Conservation (phyloP, 768 basidiomycete species). For the Psilocybe subaeruginosa region DNA sequence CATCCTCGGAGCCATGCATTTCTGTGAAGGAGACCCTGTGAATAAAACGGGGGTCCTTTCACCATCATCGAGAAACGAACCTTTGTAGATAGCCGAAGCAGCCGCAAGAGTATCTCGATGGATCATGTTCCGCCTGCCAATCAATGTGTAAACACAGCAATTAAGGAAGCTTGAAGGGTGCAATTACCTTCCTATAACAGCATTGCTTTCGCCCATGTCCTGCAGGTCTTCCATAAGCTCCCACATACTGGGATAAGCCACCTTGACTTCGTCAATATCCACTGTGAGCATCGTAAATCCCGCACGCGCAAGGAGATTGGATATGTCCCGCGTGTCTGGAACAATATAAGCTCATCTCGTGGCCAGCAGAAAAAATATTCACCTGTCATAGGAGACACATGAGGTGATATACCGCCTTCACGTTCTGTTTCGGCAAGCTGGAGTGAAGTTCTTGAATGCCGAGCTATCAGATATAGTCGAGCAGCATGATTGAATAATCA, state of each 20-base stretch:
- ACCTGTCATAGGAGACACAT: slow-evolving; percentile 98
- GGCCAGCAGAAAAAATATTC: neutral
- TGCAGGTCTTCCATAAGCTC: slow-evolving; percentile 92
- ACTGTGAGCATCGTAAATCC: slow-evolving; percentile 95
- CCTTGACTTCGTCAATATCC: slow-evolving; percentile 90
- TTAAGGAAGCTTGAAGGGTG: neutral
- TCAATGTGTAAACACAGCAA: slow-evolving; percentile 2
- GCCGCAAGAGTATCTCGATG: slow-evolving; percentile 89
- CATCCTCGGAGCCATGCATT: slow-evolving; percentile 83
- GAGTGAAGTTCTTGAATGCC: slow-evolving; percentile 70
- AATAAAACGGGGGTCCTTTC: neutral
- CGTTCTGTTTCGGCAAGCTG: slow-evolving; percentile 94
- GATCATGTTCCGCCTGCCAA: slow-evolving; percentile 60
- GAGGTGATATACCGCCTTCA: slow-evolving; percentile 95
- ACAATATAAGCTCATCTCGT: neutral
- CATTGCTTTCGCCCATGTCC: slow-evolving; percentile 97
- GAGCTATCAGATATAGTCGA: neutral
- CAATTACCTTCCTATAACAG: slow-evolving; percentile 76
- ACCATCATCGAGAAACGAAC: slow-evolving; percentile 39
- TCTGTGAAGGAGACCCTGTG: slow-evolving; percentile 44
- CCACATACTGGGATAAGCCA: slow-evolving; percentile 94
- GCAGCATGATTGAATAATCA: slow-evolving; percentile 26
- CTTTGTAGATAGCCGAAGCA: slow-evolving; percentile 92
- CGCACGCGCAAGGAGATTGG: slow-evolving; percentile 89
- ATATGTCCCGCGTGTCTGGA: slow-evolving; percentile 88